Conservation (phyloP, 2,329 filamentous ascomycete species). For the Harringtonia lauricola region DNA sequence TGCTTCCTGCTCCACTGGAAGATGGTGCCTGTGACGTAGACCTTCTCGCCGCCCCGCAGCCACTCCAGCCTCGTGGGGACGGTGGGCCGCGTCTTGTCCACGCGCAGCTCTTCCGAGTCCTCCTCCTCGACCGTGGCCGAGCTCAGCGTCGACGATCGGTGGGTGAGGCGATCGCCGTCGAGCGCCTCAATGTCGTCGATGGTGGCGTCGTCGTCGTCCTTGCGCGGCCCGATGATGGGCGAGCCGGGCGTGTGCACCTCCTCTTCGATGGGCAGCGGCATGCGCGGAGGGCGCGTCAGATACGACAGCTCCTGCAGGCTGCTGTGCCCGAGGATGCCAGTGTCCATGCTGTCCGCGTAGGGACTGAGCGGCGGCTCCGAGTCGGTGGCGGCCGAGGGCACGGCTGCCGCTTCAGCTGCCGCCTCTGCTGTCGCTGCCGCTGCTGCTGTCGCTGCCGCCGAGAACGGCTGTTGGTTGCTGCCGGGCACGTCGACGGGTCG, state of each 20-base stretch:
- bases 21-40: conserved; percentile 95
- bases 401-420: background rate
- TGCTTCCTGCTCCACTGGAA: conserved; percentile 97
- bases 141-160: conserved; percentile 48
- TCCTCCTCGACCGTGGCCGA: conserved; percentile 38
- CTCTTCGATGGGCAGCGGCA: conserved; percentile 89
- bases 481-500: conserved; percentile 49
- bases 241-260: conserved; percentile 83
- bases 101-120: conserved; percentile 68
- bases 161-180: conserved; percentile 35
- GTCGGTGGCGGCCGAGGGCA: conserved; percentile 20
- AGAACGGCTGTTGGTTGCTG: conserved; percentile 13
- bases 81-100: conserved; percentile 64
- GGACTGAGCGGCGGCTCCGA: conserved; percentile 18
- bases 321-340: conserved; percentile 36
- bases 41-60: conserved; percentile 71
- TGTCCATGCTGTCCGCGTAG: conserved; percentile 25
- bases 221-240: conserved; percentile 68
- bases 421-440: background rate
- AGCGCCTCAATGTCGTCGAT: conserved; percentile 42
- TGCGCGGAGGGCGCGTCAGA: conserved; percentile 64
- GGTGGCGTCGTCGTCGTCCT: conserved; percentile 37
- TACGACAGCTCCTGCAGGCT: conserved; percentile 55
- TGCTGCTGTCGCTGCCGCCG: conserved; percentile 9
- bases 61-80: conserved; percentile 83